Percentiles rank a stretch among this genome's conserved stretches.
Evolutionary conservation across 2,329 filamentous ascomycete genomes (phyloP).

Genomic region (Cercospora canescens): DNA sequence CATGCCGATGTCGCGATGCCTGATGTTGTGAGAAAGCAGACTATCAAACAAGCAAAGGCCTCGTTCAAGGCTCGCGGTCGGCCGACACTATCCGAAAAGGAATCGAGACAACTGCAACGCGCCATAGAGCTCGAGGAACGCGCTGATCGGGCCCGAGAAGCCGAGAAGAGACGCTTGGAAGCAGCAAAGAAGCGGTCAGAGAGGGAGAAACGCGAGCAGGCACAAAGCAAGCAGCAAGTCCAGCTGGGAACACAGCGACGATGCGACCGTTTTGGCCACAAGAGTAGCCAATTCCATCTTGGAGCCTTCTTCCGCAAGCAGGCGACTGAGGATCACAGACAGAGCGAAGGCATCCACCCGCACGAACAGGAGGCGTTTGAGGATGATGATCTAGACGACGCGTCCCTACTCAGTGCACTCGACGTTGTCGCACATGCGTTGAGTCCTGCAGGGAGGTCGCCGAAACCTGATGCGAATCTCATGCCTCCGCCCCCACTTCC

Average conservation of each 20-base stretch:
- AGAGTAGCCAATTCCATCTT: constrained; percentile 38
- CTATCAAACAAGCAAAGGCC: constrained; percentile 39
- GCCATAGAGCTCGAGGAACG: constrained; percentile 36
- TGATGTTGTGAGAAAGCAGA: constrained; percentile 29
- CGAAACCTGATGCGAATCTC: neutral
- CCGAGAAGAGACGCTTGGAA: constrained; percentile 35
- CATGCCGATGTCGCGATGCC: constrained; percentile 17
- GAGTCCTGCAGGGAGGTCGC: neutral
- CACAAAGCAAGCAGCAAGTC: constrained; percentile 17
- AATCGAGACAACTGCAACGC: constrained; percentile 36
- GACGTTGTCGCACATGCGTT: neutral
- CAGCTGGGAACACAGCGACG: constrained; percentile 34
- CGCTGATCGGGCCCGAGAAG: constrained; percentile 35
- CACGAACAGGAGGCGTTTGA: constrained; percentile 24
- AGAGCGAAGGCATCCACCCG: neutral
- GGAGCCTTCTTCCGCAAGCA: constrained; percentile 36
- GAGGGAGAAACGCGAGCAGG: constrained; percentile 26
- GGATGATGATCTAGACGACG: constrained; percentile 35
- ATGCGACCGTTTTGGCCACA: constrained; percentile 37
- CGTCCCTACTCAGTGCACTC: neutral
- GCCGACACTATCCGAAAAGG: constrained; percentile 33
- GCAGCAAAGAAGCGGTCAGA: constrained; percentile 32
- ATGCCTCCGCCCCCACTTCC: constrained; percentile 13
- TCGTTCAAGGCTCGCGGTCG: constrained; percentile 37
- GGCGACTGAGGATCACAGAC: neutral